Evolutionary conservation across 768 basidiomycete genomes (phyloP), one percentile per base, ranked within the genome.

Genomic region (Leccinum boreale): DNA sequence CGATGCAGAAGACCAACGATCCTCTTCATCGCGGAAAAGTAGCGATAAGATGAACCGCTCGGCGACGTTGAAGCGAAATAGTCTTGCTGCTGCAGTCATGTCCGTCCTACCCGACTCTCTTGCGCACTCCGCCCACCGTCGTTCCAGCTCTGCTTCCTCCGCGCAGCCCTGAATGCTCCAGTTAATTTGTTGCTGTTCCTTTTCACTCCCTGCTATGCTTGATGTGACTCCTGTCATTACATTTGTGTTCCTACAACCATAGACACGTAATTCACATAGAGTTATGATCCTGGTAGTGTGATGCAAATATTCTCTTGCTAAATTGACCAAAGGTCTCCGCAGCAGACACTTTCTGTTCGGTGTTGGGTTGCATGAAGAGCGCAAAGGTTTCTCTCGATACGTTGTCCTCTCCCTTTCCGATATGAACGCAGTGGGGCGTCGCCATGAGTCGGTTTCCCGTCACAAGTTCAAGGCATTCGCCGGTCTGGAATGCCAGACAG

Each of bases 401-500:
- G 24, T 73, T 75, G 9, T 79, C 80, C 12, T 75, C 70, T 15
- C 77, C 74, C 52, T 75, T 75, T 6, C 87, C 92, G 5, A 92
- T 86, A 59, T 87, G 84, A 45, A 98, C 96, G 49, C 92, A 97
- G 64, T 98, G 96, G 12, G 96, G 96, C 0, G 97, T 99, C 0
- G 97, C 97, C 45, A 87, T 83, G 15, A 99, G 78, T 55, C 79
- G 83, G 14, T 86, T 84, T 10, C 80, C 84, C 2, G 96, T 98
- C 23, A 95, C 87, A 23, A 98, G 78, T 70, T 97, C 87, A 21
- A 99, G 82, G 9, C 96, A 92, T 74, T 99, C 94, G 6, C 97
- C 97, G 0, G 94, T 98, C 72, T 99, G 97, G 73, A 99, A 98
- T 3, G 95, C 96, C 52, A 96, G 75, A 66, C 88, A 92, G 67